These are phyloP conservation scores for Leersia perrieri DNA, from an alignment of 176 grass and related monocot species.

Conservation along the genomic window DNA sequence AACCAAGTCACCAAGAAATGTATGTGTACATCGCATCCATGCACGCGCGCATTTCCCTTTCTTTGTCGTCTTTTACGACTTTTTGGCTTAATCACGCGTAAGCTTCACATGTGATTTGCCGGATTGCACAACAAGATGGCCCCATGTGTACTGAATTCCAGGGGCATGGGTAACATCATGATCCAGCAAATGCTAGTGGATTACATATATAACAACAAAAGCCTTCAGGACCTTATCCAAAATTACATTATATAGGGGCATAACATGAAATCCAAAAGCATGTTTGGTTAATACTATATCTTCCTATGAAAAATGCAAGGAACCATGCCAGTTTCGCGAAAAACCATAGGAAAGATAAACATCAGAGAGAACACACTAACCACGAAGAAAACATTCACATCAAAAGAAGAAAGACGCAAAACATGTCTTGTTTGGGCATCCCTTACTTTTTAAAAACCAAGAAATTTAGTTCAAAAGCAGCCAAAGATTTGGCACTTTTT, in stretches of 20 bases:
- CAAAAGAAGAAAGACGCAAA: neutral
- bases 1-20: neutral
- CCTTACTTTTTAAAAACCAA: no score
- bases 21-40: neutral
- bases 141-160: neutral
- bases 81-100: neutral
- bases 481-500: no score
- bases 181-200: neutral
- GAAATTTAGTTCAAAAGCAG: no score
- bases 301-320: neutral
- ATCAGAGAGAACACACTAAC: neutral
- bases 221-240: neutral
- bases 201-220: neutral
- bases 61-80: neutral
- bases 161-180: neutral
- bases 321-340: neutral
- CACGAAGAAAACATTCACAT: neutral
- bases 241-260: neutral
- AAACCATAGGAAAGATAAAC: no score
- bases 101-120: neutral
- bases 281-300: neutral
- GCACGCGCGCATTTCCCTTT: neutral
- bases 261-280: neutral
- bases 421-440: neutral
- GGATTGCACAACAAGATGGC: neutral